Base-by-base conservation (phyloP, 139 green algal species). In the Chlamydomonas sphaeroides region DNA sequence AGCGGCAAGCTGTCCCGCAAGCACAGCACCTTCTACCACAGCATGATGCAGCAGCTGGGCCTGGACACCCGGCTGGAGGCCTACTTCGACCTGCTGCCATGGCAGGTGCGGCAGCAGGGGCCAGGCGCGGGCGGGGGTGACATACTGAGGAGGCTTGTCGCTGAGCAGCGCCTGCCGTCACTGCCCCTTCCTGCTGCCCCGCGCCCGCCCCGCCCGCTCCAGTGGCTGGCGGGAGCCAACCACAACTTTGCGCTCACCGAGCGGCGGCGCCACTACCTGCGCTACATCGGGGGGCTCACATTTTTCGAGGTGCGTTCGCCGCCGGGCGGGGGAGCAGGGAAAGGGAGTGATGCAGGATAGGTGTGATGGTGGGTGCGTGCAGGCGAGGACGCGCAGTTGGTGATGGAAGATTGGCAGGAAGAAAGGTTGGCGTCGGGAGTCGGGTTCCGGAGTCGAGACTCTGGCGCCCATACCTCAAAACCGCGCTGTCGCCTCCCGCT, bases 161-260 rank as follows among this genome's bases (percentile, higher is more conserved):
- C n/a, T n/a, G n/a, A n/a, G 48, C 56, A 63, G 21, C 56, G 56
- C 56, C 18, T 63, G n/a, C n/a, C n/a, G n/a, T n/a, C 21, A 62
- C 53, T 30, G 15, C 53, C 21, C 53, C 53, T 32, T 62, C 53
- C 26, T 38, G 25, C 25, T 32, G 25, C 56, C 32, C 5, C 57
- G 1, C 28, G 7, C 59, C 5, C 30, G 0, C 59, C 59, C 30
- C 11, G 1, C n/a, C 59, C n/a, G 1, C n/a, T 56, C 32, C 85
- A 90, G 80, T 82, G 71, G 35, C 81, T 94, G 69, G 90, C 90
- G 0, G 51, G 57, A 23, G 83, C 84, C 65, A 93, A 94, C 79
- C 89, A 92, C 57, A 91, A 92, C 79, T 94, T 94, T 79, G 63
- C 92, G 69, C 78, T 93, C 20, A 94, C 88, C 17, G 90, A 94